Conservation (phyloP, 305 asterid genomes). For the Fraxinus ornus region DNA sequence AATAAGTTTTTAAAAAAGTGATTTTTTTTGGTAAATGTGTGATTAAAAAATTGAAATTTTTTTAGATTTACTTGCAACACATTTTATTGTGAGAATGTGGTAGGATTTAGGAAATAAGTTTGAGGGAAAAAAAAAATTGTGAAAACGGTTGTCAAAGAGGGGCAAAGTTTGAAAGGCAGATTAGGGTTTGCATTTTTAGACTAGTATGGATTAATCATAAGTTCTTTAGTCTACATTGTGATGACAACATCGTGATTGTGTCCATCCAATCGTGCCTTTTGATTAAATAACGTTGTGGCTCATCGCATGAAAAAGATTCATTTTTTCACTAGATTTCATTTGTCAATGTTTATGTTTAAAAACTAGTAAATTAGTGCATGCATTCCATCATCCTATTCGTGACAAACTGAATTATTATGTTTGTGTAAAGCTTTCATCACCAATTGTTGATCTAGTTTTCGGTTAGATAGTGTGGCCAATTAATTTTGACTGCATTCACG, state of each 20-base stretch:
- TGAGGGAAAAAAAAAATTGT: too few species aligned
- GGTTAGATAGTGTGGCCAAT: not conserved
- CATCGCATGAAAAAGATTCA: too few species aligned
- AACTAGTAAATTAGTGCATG: not conserved
- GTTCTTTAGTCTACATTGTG: conserved; percentile 35
- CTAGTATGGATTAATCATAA: conserved; percentile 22
- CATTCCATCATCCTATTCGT: not conserved
- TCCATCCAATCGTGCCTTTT: not conserved
- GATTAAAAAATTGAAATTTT: too few species aligned
- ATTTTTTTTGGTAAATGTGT: too few species aligned
- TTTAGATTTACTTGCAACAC: too few species aligned
- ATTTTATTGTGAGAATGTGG: too few species aligned
- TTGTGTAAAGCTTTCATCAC: not conserved
- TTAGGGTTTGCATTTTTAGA: conserved; percentile 25
- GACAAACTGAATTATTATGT: not conserved
- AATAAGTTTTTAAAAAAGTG: too few species aligned
- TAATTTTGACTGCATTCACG: not conserved
- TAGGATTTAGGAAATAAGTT: too few species aligned
- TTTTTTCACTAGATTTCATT: not conserved
- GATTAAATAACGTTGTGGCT: conserved; percentile 4
- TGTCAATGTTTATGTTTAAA: not conserved
- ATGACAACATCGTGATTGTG: conserved; percentile 26
- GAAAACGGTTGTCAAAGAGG: too few species aligned
- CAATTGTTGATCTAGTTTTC: not conserved
- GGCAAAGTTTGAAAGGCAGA: conserved; percentile 33